These are phyloP conservation scores for Phytopythium kandeliae DNA, from an alignment of 352 stramenopile genomes.

Conservation along the genomic window DNA sequence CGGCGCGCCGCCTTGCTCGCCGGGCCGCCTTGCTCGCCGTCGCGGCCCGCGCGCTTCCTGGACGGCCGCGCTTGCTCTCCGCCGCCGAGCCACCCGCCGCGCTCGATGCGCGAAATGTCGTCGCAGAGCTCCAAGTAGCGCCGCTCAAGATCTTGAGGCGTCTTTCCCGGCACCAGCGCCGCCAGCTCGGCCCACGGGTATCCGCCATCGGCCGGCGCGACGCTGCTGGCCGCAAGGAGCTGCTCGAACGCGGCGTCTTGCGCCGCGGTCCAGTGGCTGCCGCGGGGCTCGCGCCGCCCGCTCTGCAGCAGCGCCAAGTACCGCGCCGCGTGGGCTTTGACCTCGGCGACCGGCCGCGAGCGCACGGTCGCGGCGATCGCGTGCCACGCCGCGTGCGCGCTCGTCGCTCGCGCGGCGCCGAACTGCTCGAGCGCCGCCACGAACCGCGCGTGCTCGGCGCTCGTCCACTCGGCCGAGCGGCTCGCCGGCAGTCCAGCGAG, in stretches of 20 bases:
- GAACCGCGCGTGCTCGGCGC: conserved; percentile 67
- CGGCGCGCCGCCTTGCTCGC: background rate
- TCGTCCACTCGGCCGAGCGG: conserved; percentile 24
- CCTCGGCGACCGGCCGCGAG: conserved; percentile 36
- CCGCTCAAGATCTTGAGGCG: conserved; percentile 41
- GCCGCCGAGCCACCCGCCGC: background rate
- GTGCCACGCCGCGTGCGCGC: conserved; percentile 38
- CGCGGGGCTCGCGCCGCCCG: conserved; percentile 32
- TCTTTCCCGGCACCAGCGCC: conserved; percentile 42
- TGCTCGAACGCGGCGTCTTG: conserved; percentile 68
- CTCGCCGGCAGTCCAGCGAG: background rate
- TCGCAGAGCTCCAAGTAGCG: conserved; percentile 75
- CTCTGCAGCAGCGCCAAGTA: conserved; percentile 53
- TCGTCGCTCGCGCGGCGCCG: conserved; percentile 36
- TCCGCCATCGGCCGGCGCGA: conserved; percentile 13
- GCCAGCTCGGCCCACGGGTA: conserved; percentile 66
- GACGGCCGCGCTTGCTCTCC: background rate
- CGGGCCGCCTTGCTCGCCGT: no score
- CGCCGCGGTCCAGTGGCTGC: conserved; percentile 50
- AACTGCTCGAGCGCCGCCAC: conserved; percentile 59
- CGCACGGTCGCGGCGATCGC: conserved; percentile 48
- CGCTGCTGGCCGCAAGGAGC: conserved; percentile 39
- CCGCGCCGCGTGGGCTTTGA: conserved; percentile 38
- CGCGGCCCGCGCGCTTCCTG: background rate
- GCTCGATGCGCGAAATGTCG: conserved; percentile 68